Evolutionary conservation across 192 early-diverging fungal genomes (phyloP), one percentile per base, ranked within the genome.

Genomic region (Chytriomyces sp.): DNA sequence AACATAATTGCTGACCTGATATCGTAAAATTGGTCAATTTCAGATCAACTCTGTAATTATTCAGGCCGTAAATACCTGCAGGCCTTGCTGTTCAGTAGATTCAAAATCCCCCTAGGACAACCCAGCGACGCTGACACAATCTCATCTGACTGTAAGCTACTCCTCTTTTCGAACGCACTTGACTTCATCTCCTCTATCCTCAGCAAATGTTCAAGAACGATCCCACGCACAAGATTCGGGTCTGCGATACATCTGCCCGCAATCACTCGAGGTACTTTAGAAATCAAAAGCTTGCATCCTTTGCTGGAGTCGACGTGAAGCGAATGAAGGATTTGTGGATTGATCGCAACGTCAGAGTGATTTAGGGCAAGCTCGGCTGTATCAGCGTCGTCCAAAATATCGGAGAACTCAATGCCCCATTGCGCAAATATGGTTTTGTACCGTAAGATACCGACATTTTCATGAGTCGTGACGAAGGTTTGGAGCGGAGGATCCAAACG

Each of bases 71-170:
- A 77, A 33, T 52, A 77, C 75, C 89, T 77, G 75, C 91, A 93
- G 8, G 91, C 89, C 63, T 91, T 93, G 5, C 90, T 91, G 52
- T 90, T 88, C 37, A 91, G 63, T 32, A 93, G 85, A 32, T 91
- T 89, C 44, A 90, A 53, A 6, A 93, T 85, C 10, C 83, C 86
- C 52, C 77, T 80, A 4, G 91, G 91, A 71, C 85, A 88, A 38
- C 72, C 75, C 25, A 75, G 12, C 0, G 63, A 52, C 17, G 57
- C 5, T 32, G n/a, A 22, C 6, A 17, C 39, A 5, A 32, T 34
- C 55, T 26, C 59, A 54, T 26, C 12, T 26, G 19, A 37, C 39
- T 41, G 31, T n/a, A 59, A 10, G 25, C 36, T 28, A 40, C 31
- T 25, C 4, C 37, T 19, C 14, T 62, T 62, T 10, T 31, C 7